Evolutionary conservation across 2,329 filamentous ascomycete genomes (phyloP).

Genomic region (Monosporascus sp.): DNA sequence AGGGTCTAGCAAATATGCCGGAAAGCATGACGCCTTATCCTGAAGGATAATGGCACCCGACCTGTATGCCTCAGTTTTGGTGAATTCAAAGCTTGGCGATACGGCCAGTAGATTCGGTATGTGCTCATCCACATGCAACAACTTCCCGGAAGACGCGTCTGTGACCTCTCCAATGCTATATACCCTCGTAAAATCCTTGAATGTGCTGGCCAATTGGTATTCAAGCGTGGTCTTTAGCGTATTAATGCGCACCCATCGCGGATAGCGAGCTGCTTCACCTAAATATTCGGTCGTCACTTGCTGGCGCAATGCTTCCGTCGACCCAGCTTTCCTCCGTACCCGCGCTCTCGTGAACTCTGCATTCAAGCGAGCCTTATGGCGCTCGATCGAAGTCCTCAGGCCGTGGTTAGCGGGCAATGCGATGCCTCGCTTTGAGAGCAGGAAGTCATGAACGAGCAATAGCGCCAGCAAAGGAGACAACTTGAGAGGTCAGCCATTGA

Average conservation of each 20-base stretch:
- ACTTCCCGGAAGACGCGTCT: slow-evolving; percentile 32
- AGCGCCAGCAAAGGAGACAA: slow-evolving; percentile 75
- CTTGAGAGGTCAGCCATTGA: slow-evolving; percentile 39
- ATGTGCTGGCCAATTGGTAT: slow-evolving; percentile 69
- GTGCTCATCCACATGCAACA: slow-evolving; percentile 69
- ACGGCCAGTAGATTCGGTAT: slow-evolving; percentile 81
- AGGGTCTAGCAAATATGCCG: slow-evolving; percentile 78
- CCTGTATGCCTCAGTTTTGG: slow-evolving; percentile 67
- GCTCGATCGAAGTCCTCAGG: slow-evolving; percentile 67
- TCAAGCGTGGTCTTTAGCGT: slow-evolving; percentile 66
- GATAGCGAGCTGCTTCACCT: slow-evolving; percentile 52
- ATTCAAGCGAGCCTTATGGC: slow-evolving; percentile 73
- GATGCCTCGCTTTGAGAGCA: slow-evolving; percentile 77
- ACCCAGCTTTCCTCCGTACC: slow-evolving; percentile 63
- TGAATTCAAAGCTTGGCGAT: slow-evolving; percentile 65
- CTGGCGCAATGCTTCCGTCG: slow-evolving; percentile 60
- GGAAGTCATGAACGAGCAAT: slow-evolving; percentile 78
- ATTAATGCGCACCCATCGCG: slow-evolving; percentile 92
- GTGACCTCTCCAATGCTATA: slow-evolving; percentile 53
- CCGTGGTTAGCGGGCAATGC: slow-evolving; percentile 76
- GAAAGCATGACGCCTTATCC: slow-evolving; percentile 96
- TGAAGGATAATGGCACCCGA: slow-evolving; percentile 81
- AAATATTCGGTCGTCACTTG: slow-evolving; percentile 50
- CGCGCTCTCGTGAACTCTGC: slow-evolving; percentile 80
- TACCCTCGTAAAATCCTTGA: slow-evolving; percentile 57